Conservation (phyloP, 371 early-diverging fungal genomes). For the Fennellomyces sp. region DNA sequence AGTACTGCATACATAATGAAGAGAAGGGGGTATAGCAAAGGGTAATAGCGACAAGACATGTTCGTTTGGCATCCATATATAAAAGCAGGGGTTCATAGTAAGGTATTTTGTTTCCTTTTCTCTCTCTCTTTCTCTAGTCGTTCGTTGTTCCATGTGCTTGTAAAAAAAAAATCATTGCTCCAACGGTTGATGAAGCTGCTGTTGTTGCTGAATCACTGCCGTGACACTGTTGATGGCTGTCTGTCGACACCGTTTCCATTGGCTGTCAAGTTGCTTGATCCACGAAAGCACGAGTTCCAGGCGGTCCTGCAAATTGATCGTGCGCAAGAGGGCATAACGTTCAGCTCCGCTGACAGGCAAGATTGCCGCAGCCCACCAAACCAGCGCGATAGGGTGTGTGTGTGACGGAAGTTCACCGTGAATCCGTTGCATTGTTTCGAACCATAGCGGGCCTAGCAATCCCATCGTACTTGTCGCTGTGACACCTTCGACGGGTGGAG, state of each 20-base stretch:
- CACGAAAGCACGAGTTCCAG: constrained; percentile 44
- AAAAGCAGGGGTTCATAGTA: no score
- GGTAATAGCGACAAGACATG: no score
- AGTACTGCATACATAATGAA: no score
- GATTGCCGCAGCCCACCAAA: constrained; percentile 61
- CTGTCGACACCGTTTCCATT: constrained; percentile 20
- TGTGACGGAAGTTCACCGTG: constrained; percentile 31
- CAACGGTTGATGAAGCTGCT: background rate
- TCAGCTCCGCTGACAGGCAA: constrained; percentile 55
- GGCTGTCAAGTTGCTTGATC: constrained; percentile 44
- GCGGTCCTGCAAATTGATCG: constrained; percentile 38
- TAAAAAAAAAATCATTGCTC: no score
- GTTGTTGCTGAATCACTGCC: background rate
- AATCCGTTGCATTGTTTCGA: constrained; percentile 25
- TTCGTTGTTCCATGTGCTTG: no score
- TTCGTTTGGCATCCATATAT: no score
- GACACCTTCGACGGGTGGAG: constrained; percentile 16
- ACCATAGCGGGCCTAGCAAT: constrained; percentile 30
- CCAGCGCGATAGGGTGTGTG: constrained; percentile 46
- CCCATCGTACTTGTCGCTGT: constrained; percentile 19
- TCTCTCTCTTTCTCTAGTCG: no score
- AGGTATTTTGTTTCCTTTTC: no score
- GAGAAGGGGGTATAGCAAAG: no score
- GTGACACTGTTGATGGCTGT: constrained; percentile 2
- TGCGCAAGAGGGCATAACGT: constrained; percentile 42